phyloP scores from a whole-genome alignment of 2,329 filamentous ascomycete species.

The Ceratocystis colombiana region DNA sequence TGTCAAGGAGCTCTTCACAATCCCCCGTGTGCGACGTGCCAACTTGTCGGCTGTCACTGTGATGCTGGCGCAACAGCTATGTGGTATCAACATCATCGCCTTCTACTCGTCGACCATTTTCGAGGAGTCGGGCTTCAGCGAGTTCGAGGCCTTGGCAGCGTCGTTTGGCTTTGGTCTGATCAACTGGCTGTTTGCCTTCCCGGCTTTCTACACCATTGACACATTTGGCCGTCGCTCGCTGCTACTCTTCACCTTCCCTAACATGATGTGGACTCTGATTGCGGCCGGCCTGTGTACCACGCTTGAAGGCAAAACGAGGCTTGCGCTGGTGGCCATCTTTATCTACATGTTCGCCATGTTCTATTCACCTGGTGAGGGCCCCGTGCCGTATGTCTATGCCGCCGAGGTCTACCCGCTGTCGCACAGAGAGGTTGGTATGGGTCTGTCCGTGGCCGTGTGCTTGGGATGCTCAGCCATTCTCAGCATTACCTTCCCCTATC shows the following conservation, averaged over 20 bases:
- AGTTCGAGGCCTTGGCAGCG: slow-evolving; percentile 35
- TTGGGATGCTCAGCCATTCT: slow-evolving; percentile 45
- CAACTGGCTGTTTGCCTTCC: slow-evolving; percentile 57
- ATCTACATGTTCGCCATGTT: slow-evolving; percentile 56
- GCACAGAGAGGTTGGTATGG: slow-evolving; percentile 55
- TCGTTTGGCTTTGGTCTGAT: slow-evolving; percentile 43
- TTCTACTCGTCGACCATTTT: slow-evolving; percentile 43
- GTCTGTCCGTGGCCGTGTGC: slow-evolving; percentile 51
- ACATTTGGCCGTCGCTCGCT: slow-evolving; percentile 54
- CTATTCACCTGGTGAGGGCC: slow-evolving; percentile 55
- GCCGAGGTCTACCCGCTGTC: slow-evolving; percentile 56
- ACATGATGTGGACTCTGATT: slow-evolving; percentile 52
- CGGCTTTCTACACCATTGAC: slow-evolving; percentile 57
- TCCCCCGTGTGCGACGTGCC: slow-evolving; percentile 49
- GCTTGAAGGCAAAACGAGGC: slow-evolving; percentile 36
- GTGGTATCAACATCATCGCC: slow-evolving; percentile 45
- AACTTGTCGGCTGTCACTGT: slow-evolving; percentile 57
- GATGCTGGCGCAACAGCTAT: slow-evolving; percentile 57
- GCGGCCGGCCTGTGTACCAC: slow-evolving; percentile 35
- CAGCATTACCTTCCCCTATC: slow-evolving; percentile 43
- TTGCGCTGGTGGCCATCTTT: slow-evolving; percentile 49
- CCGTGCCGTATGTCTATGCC: slow-evolving; percentile 50
- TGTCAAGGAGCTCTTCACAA: slow-evolving; percentile 47
- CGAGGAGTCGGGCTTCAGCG: slow-evolving; percentile 35
- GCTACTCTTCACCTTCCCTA: slow-evolving; percentile 55